Conservation (phyloP, 2,329 filamentous ascomycete species). For the Aureobasidium melanogenum region DNA sequence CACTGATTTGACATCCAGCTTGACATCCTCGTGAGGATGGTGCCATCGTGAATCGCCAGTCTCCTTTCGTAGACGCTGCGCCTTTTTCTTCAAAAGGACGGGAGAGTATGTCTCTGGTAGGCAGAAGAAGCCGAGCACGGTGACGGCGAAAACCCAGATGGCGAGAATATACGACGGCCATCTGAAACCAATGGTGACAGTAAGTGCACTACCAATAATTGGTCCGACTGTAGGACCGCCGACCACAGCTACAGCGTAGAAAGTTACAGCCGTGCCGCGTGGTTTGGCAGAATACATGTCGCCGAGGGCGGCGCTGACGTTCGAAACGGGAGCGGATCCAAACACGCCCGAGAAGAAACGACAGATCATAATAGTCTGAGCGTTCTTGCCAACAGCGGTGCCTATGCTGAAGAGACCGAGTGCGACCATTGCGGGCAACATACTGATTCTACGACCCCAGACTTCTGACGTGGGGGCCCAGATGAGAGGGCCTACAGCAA, state of each 20-base stretch:
- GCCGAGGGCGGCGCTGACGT: constrained; percentile 35
- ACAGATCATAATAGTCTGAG: constrained; percentile 30
- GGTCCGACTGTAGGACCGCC: constrained; percentile 35
- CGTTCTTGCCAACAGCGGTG: constrained; percentile 32
- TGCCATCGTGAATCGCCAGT: constrained; percentile 32
- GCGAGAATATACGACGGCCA: constrained; percentile 39
- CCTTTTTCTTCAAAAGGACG: constrained; percentile 32
- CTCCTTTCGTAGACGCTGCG: constrained; percentile 28
- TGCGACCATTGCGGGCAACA: constrained; percentile 35
- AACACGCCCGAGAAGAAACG: constrained; percentile 40
- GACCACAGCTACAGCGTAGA: constrained; percentile 33
- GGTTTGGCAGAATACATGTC: constrained; percentile 33
- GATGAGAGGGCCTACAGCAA: constrained; percentile 13
- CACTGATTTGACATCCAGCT: constrained; percentile 32
- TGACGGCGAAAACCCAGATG: constrained; percentile 29
- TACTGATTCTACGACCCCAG: constrained; percentile 36
- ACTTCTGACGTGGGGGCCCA: constrained; percentile 39
- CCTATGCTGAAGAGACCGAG: constrained; percentile 40
- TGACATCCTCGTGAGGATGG: constrained; percentile 38
- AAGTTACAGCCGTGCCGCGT: constrained; percentile 31
- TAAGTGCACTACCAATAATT: constrained; percentile 33
- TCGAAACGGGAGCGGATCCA: constrained; percentile 34
- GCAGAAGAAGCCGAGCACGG: constrained; percentile 22
- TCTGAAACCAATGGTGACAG: constrained; percentile 33
- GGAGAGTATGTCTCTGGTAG: constrained; percentile 33